Base-by-base conservation (phyloP, 116 monocot genomes). In the Thalassia testudinum region DNA sequence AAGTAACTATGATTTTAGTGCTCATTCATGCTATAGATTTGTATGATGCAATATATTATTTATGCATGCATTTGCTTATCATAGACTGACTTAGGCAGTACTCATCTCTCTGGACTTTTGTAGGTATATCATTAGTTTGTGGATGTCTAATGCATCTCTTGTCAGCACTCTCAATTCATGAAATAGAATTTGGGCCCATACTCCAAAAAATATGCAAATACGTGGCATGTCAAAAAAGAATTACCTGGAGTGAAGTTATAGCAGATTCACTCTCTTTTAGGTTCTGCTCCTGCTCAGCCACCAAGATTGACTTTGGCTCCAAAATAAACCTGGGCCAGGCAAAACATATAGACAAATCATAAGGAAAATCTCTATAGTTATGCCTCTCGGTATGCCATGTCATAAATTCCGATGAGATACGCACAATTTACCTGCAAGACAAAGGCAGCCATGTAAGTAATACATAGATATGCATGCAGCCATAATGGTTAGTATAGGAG, bases 241-340 rank as follows among this genome's bases (percentile, higher is more conserved):
- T 20, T 5, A 95, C 95, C 97, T 77, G 76, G 62, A 97, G 67
- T 27, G 89, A 66, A 56, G 81, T 52, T 68, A 89, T 70, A 19
- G 89, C 89, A 62, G 53, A 54, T 63, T 97, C 89, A 66, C 89
- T 75, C 50, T 97, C 97, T 57, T 77, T 81, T 10, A 88, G 72
- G 68, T 85, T 97, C 70, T 82, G 70, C 42, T 87, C 78, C 42
- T 89, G 97, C 59, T 89, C 97, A 28, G 25, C 62, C 59, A 77
- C 30, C 70, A 97, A 29, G n/a, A 73, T 20, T 12, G 75, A 77
- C 65, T 85, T 97, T 37, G 85, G 81, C 62, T 97, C 97, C 70
- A 89, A 75, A 50, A 85, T 64, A 79, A 97, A 97, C 70, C 97
- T 97, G 66, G 12, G 12, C 0, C 42, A 62, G 15, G 45, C 4